phyloP scores from a whole-genome alignment of 2,329 filamentous ascomycete genomes.

The Colletotrichum horii region DNA sequence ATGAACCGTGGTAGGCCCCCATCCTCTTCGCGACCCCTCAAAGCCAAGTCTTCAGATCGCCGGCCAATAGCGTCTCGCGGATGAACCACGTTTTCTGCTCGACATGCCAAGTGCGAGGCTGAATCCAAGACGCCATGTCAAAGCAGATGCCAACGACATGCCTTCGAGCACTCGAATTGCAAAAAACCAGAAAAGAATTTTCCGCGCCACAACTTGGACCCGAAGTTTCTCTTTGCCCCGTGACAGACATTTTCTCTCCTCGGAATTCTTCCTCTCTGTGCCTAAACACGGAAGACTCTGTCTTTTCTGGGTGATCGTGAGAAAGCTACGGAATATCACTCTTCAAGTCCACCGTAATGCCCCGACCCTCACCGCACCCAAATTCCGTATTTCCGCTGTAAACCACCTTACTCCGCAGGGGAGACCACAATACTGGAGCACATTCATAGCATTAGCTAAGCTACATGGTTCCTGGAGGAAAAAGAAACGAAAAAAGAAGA shows the following conservation, averaged over 20 bases:
- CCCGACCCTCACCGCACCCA: background rate
- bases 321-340: background rate
- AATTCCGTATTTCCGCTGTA: background rate
- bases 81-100: conserved; percentile 27
- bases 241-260: background rate
- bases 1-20: conserved; percentile 1
- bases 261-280: background rate
- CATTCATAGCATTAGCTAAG: background rate
- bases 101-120: conserved; percentile 29
- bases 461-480: background rate
- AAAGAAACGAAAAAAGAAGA: background rate
- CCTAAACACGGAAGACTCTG: background rate
- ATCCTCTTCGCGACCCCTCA: background rate
- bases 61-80: conserved; percentile 23
- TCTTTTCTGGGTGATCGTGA: background rate
- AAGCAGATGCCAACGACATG: background rate
- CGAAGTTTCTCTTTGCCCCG: background rate
- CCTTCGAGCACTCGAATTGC: background rate
- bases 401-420: background rate
- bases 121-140: conserved; percentile 3
- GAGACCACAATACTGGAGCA: background rate
- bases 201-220: background rate
- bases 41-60: conserved; percentile 18
- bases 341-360: background rate
- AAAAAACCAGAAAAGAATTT: background rate